Evolutionary conservation across 768 basidiomycete genomes (phyloP).

Genomic region (Suillus alpinus): DNA sequence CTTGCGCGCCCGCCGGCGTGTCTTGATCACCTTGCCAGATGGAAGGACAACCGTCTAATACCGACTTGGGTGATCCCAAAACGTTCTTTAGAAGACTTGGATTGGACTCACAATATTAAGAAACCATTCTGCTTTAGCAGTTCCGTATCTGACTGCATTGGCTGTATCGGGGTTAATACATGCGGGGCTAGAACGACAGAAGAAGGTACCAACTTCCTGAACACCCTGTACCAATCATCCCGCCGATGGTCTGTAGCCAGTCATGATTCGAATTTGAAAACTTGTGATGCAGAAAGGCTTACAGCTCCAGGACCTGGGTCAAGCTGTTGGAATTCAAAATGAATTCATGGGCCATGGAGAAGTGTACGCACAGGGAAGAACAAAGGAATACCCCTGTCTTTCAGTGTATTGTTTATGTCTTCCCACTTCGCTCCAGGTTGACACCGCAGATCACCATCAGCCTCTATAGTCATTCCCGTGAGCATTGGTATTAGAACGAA

Average conservation of each 20-base stretch:
- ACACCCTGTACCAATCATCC: slow-evolving; percentile 87
- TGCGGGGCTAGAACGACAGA: neutral
- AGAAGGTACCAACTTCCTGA: slow-evolving; percentile 61
- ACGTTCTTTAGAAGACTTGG: slow-evolving; percentile 1
- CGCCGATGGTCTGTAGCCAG: slow-evolving; percentile 65
- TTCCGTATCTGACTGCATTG: slow-evolving; percentile 83
- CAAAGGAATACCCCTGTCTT: slow-evolving; percentile 66
- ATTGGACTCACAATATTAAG: slow-evolving; percentile 60
- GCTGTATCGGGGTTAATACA: slow-evolving; percentile 36
- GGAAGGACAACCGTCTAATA: slow-evolving; percentile 80
- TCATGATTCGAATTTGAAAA: neutral
- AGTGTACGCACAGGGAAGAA: slow-evolving; percentile 76
- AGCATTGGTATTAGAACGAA: slow-evolving; percentile 4
- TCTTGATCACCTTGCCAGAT: slow-evolving; percentile 84
- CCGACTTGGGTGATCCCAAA: slow-evolving; percentile 32
- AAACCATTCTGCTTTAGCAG: slow-evolving; percentile 87
- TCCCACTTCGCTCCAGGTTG: slow-evolving; percentile 81
- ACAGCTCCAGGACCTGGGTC: slow-evolving; percentile 74
- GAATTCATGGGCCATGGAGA: neutral
- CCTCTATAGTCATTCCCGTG: slow-evolving; percentile 39
- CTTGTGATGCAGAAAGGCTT: slow-evolving; percentile 18
- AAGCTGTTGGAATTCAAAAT: slow-evolving; percentile 38
- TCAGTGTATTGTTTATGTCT: slow-evolving; percentile 68
- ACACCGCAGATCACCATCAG: slow-evolving; percentile 71
- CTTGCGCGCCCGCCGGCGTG: slow-evolving; percentile 74